Evolutionary conservation across 106 monocot genomes (phyloP).

Genomic region (Vanilla planifolia): DNA sequence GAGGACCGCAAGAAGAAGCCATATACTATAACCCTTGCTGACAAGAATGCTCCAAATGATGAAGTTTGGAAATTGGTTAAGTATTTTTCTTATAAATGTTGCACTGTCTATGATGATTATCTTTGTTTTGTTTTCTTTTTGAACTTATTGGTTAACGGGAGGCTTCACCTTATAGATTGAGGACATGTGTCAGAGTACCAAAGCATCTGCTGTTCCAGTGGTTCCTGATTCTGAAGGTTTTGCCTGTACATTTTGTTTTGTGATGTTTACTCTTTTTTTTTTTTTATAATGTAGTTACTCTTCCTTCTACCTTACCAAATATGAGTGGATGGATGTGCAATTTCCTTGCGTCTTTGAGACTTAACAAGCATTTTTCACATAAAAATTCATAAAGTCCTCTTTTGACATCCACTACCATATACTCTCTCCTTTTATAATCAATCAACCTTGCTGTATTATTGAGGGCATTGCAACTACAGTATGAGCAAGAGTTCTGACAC

Average conservation of each 20-base stretch:
- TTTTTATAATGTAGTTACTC: neutral
- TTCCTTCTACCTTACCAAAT: neutral
- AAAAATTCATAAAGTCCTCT: no score
- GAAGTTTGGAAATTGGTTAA: conserved; percentile 94
- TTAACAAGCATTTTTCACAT: no score
- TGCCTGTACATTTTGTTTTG: neutral
- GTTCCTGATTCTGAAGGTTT: conserved; percentile 95
- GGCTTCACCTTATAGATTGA: conserved; percentile 63
- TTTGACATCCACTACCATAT: no score
- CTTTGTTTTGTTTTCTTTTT: neutral
- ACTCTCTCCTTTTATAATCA: no score
- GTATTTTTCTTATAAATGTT: neutral
- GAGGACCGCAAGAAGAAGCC: conserved; percentile 82
- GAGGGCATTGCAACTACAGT: no score
- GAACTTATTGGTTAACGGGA: neutral
- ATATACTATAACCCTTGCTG: conserved; percentile 79
- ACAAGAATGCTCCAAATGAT: conserved; percentile 99
- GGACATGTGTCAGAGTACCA: conserved; percentile 74
- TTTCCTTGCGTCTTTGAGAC: no score
- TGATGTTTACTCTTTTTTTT: neutral
- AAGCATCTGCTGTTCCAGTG: conserved; percentile 82
- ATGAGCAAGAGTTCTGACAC: no score
- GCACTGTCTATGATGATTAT: neutral
- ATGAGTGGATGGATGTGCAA: neutral
- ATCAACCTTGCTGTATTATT: no score